Evolutionary conservation across 805 yeast species (phyloP).

Genomic region (Trichomonascus vanleenenianus): DNA sequence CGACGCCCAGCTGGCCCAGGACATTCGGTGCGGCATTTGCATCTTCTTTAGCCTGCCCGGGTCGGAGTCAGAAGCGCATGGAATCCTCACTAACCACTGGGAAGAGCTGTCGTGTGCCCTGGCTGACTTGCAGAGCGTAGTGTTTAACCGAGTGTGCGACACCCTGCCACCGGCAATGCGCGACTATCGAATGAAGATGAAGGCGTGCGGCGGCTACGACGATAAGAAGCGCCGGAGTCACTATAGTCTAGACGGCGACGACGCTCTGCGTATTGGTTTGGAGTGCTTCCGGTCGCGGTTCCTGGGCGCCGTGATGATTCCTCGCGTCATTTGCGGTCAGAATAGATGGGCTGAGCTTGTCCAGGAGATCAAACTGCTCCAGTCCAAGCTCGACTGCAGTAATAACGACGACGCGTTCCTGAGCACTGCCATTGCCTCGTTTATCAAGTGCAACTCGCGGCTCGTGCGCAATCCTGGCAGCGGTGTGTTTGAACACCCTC

Average conservation of each 20-base stretch:
- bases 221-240: neutral
- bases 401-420: conserved; percentile 8
- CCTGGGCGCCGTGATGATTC: conserved; percentile 15
- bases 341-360: conserved; percentile 16
- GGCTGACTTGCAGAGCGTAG: conserved; percentile 13
- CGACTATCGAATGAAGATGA: neutral
- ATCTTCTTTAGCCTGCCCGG: conserved; percentile 12
- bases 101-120: conserved; percentile 20
- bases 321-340: conserved; percentile 23
- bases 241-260: conserved; percentile 9
- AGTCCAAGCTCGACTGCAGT: conserved; percentile 8
- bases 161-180: conserved; percentile 5
- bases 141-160: conserved; percentile 4
- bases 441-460: conserved; percentile 4
- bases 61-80: conserved; percentile 6
- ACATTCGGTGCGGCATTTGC: conserved; percentile 17
- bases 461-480: neutral
- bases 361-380: conserved; percentile 6
- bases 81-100: conserved; percentile 17
- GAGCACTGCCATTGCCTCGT: conserved; percentile 10
- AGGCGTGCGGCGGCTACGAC: neutral
- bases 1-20: conserved; percentile 3
- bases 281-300: conserved; percentile 14
- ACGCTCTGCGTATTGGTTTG: conserved; percentile 14
- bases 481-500: conserved; percentile 1